Evolutionary conservation across 164 flowering plant species (phyloP), one percentile per base, ranked within the genome.

Genomic region (Umbilicus rupestris): DNA sequence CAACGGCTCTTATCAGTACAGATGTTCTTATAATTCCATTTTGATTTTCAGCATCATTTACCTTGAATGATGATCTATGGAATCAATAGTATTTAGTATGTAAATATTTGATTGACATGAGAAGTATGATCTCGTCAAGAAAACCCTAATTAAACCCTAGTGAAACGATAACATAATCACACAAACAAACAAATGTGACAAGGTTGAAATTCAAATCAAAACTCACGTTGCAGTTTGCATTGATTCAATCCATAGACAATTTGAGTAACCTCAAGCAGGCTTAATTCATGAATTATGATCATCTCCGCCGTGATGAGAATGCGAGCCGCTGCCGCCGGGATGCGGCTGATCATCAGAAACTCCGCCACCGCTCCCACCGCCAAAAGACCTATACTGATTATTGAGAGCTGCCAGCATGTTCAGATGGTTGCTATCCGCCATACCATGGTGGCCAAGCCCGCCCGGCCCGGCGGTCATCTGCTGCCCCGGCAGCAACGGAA

Each of bases 391-490:
- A 63, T 82, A 86, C 0, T 85, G 85, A 55, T 79, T 85, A 17
- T 85, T 74, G 0, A 90, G 90, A 0, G 92, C 78, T 1, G 89
- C 78, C 2, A 86, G 73, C 85, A 84, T 82, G 63, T 81, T 81
- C 67, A 92, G 73, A 39, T 87, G 94, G 2, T 84, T 87, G 7
- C 85, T 5, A 70, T 71, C 28, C 71, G 44, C 15, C 16, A 41
- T 2, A 12, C 44, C 20, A 16, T 70, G 62, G 3, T 75, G 75
- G 7, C 71, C 74, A 8, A 72, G 63, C 2, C 69, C 59, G 9
- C 78, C 68, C 4, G 37, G 37, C 37, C 4, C 57, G 57, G 57
- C 29, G 5, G 57, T 11, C 8, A 84, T 60, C 66, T 84, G 89
- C 37, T 85, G 94, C 64, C 85, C 67, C 0, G 96, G 88, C 80